These are phyloP conservation scores for Omphalea diandra DNA, from an alignment of 441 rosid genomes.

Conservation along the genomic window DNA sequence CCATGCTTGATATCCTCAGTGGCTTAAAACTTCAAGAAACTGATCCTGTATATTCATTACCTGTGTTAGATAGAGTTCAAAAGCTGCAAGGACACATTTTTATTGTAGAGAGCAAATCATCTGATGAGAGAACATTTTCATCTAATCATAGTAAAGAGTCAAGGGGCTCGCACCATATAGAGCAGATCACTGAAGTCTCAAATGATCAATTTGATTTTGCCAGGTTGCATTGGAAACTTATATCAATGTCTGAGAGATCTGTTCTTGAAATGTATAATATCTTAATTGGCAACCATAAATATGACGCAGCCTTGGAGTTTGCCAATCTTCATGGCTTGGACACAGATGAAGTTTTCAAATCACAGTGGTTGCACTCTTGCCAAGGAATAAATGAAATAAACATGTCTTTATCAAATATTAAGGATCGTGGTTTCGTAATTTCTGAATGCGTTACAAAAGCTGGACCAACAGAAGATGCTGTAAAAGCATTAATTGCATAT, in stretches of 20 bases:
- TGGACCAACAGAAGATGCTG: conserved; percentile 81
- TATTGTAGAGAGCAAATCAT: conserved; percentile 57
- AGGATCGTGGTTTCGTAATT: conserved; percentile 72
- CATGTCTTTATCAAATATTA: conserved; percentile 59
- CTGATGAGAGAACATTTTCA: conserved; percentile 34
- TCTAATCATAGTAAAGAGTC: conserved; percentile 38
- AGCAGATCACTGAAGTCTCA: conserved; percentile 34
- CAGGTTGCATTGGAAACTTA: conserved; percentile 59
- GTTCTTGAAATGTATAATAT: conserved; percentile 76
- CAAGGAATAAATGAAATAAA: conserved; percentile 59
- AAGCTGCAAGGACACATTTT: conserved; percentile 58
- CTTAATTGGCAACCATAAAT: conserved; percentile 57
- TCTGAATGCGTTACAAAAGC: conserved; percentile 76
- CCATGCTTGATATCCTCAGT: conserved; percentile 54
- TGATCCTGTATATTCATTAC: conserved; percentile 52
- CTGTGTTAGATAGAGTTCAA: conserved; percentile 63
- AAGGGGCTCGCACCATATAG: conserved; percentile 30
- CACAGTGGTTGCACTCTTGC: conserved; percentile 80
- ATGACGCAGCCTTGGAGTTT: conserved; percentile 77
- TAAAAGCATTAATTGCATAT: conserved; percentile 66
- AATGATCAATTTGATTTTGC: conserved; percentile 42
- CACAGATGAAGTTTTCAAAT: conserved; percentile 76
- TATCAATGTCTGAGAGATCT: conserved; percentile 78
- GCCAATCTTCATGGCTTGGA: conserved; percentile 78
- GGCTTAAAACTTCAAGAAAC: conserved; percentile 58